Base-by-base conservation (phyloP, 345 rosid genomes). In the Acer yangbiense region DNA sequence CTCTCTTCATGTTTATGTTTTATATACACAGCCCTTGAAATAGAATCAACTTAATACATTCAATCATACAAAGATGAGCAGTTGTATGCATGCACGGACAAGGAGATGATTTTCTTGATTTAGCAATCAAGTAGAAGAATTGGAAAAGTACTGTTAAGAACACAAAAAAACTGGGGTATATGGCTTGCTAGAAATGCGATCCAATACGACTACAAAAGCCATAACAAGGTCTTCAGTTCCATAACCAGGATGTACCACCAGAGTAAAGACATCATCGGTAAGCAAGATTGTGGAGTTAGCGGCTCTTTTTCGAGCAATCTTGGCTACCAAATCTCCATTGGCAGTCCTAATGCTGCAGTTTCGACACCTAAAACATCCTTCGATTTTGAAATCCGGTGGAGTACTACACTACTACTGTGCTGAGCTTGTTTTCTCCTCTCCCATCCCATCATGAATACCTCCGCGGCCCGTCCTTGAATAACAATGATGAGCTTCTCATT, bases 171-270 rank as follows among this genome's bases (percentile, higher is more conserved):
- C 27, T 43, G 86, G 87, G 10, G 78, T 9, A 6, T 41, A 68
- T 4, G 88, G 79, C 25, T 78, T 80, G 10, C 32, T 50, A 72
- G 77, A 82, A 39, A 89, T 86, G 65, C 90, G 88, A 73, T 89
- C 92, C 79, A 89, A 71, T 48, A 82, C 69, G 64, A 89, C 55
- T 8, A 89, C 73, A 58, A 84, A 83, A 32, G 87, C 88, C 92
- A 89, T 89, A n/a, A 82, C 50, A 18, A 87, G 86, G 3, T 75
- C n/a, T n/a, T n/a, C 80, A 0, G 76, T 54, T 32, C 86, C 85
- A 64, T 81, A 81, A 48, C 86, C 86, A 29, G 89, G 86, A 2
- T 81, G 78, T 46, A 89, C 83, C 44, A 43, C 82, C 46, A 89
- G 75, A 76, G 77, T 85, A 69, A 89, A 89, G 21, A 89, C 92